Evolutionary conservation across 805 yeast species (phyloP), one percentile per base, ranked within the genome.

Genomic region (Cyberlindnera veronae): DNA sequence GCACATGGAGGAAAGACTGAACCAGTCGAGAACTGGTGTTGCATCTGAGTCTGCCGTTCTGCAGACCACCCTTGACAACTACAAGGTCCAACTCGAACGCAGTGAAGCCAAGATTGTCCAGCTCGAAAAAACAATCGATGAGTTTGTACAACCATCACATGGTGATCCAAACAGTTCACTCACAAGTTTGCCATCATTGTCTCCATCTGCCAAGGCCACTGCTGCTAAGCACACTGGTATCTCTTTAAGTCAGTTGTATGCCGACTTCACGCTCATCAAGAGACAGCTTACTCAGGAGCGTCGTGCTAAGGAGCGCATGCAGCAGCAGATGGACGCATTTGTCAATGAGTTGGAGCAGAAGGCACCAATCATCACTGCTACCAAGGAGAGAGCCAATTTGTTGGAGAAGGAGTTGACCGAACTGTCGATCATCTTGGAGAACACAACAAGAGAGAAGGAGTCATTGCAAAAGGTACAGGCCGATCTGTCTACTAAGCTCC

Each of bases 261-360:
- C 84, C 2, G 91, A 84, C 51, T 77, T 75, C 52, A 74, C 76
- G 45, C 67, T 75, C 39, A 61, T 86, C 42, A 81, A 78, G 58
- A 83, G 74, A 49, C 84, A 83, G 49, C 65, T 86, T 35, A 70
- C 77, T 3, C 72, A 77, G 38, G 95, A 88, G 60, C 76, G 79
- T 51, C 71, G 81, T 14, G 82, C 84, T 38, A 87, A 85, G 50
- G 79, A 77, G 42, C 72, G 75, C 39, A 68, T 91, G 44, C 84
- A 89, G 40, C 61, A 67, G 26, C 91, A 87, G 59, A 68, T 90
- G 42, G 82, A 84, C 50, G 67, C 71, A 1, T 79, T 91, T 49
- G 77, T 89, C 23, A 69, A 71, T 15, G 96, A 89, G 59, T 67
- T 90, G 46, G 95, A 88, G 53, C 70, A 75, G 22, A 81, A 84